Evolutionary conservation across 2,329 filamentous ascomycete genomes (phyloP).

Genomic region (Paracoccidioides brasiliensis): DNA sequence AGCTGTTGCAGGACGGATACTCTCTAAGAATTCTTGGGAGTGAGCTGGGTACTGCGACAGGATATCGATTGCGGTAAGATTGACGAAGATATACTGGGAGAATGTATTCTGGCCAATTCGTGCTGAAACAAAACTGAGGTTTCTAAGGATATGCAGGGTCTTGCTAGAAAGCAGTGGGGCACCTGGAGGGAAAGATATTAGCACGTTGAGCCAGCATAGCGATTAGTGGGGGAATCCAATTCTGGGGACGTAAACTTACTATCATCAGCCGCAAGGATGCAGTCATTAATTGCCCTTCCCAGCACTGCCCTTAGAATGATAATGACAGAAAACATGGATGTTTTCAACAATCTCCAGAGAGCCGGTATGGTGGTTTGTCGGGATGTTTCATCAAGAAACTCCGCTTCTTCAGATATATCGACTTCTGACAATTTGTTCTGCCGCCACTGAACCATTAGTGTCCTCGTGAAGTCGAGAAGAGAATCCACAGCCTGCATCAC

Average conservation of each 20-base stretch:
- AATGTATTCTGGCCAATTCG: conserved; percentile 61
- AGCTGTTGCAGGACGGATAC: conserved; percentile 44
- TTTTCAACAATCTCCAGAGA: conserved; percentile 63
- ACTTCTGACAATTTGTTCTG: conserved; percentile 60
- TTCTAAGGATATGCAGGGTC: conserved; percentile 59
- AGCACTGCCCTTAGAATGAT: conserved; percentile 63
- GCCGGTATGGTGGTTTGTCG: conserved; percentile 52
- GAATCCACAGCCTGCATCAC: conserved; percentile 41
- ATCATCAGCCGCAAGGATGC: conserved; percentile 39
- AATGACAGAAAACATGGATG: conserved; percentile 61
- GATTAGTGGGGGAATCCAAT: background rate
- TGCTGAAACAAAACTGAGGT: conserved; percentile 69
- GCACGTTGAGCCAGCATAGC: conserved; percentile 1
- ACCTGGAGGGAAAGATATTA: conserved; percentile 20
- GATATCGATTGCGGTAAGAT: conserved; percentile 69
- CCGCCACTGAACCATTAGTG: conserved; percentile 58
- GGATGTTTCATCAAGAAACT: conserved; percentile 52
- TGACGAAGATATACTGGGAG: conserved; percentile 73
- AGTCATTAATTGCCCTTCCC: conserved; percentile 49
- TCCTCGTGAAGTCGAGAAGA: conserved; percentile 53
- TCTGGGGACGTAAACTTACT: conserved; percentile 24
- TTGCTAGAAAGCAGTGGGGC: conserved; percentile 57
- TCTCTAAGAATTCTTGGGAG: conserved; percentile 52
- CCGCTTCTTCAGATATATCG: conserved; percentile 52
- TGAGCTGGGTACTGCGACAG: conserved; percentile 57